Percentiles rank a stretch among this genome's conserved stretches.
Evolutionary conservation across 1,139 yeast species (phyloP).

Genomic region (Geotrichum citri-aurantii): DNA sequence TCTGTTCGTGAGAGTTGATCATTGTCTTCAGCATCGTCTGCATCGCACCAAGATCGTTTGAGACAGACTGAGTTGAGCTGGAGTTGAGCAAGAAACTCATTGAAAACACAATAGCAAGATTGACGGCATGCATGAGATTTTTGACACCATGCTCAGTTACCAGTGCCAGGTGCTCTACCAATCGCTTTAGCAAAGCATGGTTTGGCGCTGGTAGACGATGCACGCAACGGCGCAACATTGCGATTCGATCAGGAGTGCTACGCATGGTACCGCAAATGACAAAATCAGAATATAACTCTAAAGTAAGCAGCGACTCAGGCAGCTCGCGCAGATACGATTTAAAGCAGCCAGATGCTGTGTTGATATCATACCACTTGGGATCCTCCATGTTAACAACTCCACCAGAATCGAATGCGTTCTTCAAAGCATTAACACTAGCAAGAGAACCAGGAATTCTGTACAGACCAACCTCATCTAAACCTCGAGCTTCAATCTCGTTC

Average conservation of each 20-base stretch:
- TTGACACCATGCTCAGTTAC: constrained; percentile 54
- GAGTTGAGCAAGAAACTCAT: constrained; percentile 47
- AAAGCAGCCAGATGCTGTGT: constrained; percentile 85
- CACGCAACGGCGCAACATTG: constrained; percentile 44
- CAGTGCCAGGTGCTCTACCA: constrained; percentile 59
- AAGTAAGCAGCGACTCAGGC: constrained; percentile 79
- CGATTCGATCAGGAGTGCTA: constrained; percentile 33
- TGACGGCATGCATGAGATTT: constrained; percentile 75
- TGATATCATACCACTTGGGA: constrained; percentile 71
- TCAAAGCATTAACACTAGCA: constrained; percentile 66
- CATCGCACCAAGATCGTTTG: constrained; percentile 36
- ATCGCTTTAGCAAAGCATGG: constrained; percentile 58
- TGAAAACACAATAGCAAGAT: constrained; percentile 70
- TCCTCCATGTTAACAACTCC: constrained; percentile 63
- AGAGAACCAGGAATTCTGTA: constrained; percentile 90
- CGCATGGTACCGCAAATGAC: constrained; percentile 33
- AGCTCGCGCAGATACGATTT: constrained; percentile 80
- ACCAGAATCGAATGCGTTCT: constrained; percentile 65
- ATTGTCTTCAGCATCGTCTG: constrained; percentile 37
- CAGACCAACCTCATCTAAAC: constrained; percentile 84
- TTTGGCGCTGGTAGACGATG: constrained; percentile 56
- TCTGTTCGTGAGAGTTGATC: constrained; percentile 30
- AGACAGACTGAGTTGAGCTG: constrained; percentile 24
- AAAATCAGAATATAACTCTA: constrained; percentile 50
- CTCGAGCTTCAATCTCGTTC: constrained; percentile 72